These are phyloP conservation scores for Isoetes taiwanensis DNA, from an alignment of 75 land plant species.

Conservation along the genomic window DNA sequence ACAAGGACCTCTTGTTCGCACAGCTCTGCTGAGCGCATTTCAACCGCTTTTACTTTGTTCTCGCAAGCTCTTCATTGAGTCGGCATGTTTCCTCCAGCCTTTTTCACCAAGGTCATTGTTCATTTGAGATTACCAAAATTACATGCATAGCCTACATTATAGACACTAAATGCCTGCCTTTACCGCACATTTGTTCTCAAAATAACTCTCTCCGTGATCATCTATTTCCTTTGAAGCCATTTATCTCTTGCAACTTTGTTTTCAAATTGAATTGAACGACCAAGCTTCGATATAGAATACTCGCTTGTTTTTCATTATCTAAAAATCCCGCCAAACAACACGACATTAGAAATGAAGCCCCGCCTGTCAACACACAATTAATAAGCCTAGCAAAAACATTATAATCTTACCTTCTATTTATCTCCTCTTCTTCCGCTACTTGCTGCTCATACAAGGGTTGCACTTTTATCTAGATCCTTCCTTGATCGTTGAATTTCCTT, in stretches of 20 bases:
- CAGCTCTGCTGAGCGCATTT: conserved; percentile 39
- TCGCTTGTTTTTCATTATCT: conserved; percentile 88
- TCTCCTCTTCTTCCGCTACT: conserved; percentile 55
- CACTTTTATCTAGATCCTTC: conserved; percentile 52
- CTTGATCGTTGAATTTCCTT: conserved; percentile 60
- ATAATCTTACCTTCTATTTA: conserved; percentile 47
- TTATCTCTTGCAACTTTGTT: conserved; percentile 76
- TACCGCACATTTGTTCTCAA: too few species aligned
- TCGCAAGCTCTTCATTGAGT: conserved; percentile 38
- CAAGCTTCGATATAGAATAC: conserved; percentile 96
- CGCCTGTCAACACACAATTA: too few species aligned
- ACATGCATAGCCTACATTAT: too few species aligned
- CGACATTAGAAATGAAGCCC: background rate
- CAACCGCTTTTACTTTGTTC: conserved; percentile 38
- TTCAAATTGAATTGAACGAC: conserved; percentile 89
- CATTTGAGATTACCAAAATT: too few species aligned
- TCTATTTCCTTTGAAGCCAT: conserved; percentile 94
- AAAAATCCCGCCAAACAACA: conserved; percentile 43
- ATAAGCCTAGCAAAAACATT: too few species aligned
- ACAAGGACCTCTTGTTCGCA: conserved; percentile 27
- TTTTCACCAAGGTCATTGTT: conserved; percentile 38
- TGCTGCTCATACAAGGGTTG: conserved; percentile 43
- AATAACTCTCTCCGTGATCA: too few species aligned
- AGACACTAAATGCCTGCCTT: too few species aligned
- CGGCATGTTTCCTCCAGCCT: conserved; percentile 60